These are phyloP conservation scores for Guadua angustifolia DNA, from an alignment of 176 grass and related monocot genomes.

Conservation along the genomic window DNA sequence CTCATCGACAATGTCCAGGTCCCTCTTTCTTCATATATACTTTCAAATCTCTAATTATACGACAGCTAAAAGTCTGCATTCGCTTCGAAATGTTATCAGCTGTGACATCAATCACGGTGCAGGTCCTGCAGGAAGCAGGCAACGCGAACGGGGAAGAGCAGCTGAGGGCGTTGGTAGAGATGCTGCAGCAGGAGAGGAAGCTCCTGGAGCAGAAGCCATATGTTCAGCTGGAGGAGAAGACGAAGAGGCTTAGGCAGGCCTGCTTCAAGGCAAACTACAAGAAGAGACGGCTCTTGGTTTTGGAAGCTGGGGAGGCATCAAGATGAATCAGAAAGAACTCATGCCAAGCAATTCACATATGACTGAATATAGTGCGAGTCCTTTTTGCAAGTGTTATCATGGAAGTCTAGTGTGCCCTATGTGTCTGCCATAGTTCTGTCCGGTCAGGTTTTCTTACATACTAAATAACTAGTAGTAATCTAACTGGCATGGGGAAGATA, in stretches of 20 bases:
- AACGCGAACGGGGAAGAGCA: constrained; percentile 41
- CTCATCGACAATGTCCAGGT: constrained; percentile 73
- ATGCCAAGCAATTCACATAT: background rate
- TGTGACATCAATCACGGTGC: background rate
- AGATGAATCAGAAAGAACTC: constrained; percentile 7
- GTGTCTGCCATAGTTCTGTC: background rate
- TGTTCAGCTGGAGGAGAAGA: constrained; percentile 62
- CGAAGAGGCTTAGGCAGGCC: constrained; percentile 71
- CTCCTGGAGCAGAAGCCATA: constrained; percentile 63
- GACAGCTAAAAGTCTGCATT: background rate
- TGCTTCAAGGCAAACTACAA: constrained; percentile 83
- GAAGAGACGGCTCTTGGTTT: constrained; percentile 54
- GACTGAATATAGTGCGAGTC: background rate
- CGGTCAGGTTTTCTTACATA: background rate
- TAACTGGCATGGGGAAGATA: background rate
- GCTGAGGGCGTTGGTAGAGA: constrained; percentile 48
- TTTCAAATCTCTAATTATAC: background rate
- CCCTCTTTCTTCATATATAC: background rate
- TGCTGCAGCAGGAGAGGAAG: constrained; percentile 55
- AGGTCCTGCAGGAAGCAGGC: constrained; percentile 54
- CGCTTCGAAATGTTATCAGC: background rate
- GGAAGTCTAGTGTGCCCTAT: background rate
- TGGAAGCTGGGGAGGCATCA: constrained; percentile 29
- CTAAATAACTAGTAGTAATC: background rate
- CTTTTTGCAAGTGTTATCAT: constrained; percentile 10